Base-by-base conservation (phyloP, 768 basidiomycete species). In the Filobasidium floriforme region DNA sequence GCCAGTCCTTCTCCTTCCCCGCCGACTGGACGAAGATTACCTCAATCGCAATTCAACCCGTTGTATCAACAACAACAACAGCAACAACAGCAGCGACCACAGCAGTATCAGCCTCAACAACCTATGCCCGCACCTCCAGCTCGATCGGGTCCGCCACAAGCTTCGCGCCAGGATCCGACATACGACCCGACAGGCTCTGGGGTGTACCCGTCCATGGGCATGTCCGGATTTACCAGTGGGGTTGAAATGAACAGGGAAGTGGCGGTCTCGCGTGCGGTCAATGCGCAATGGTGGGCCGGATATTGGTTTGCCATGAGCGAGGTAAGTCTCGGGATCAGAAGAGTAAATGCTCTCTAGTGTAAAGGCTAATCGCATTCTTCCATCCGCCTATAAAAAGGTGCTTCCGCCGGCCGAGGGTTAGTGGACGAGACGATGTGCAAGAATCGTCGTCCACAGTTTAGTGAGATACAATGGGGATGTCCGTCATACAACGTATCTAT, bases 261-360 rank as follows among this genome's bases (percentile, higher is more conserved):
- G 24, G 76, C 76, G 5, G 59, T 71, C 1, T 60, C 60, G 10
- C 70, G 74, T 41, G 76, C 76, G n/a, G 74, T 77, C 67, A 70
- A 72, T 26, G 76, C 76, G 7, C 74, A 75, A 63, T 77, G 75
- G 63, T 74, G 73, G 73, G 74, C 76, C 14, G 76, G 76, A 18
- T 77, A 75, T 63, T 77, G 76, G 76, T 74, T 75, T 68, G 76
- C 75, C n/a, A 70, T 75, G 66, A 67, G 66, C 51, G 66, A 67
- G 61, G 66, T 66, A 26, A 62, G 66, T 49, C 6, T 15, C 14
- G 18, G 22, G 22, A 5, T 49, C 14, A 12, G 18, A 14, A 37
- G 32, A 4, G 32, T 3, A 4, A 3, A 9, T 37, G 32, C 9
- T 37, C 4, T 37, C 32, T 3, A 37, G 32, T 37, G n/a, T 37